Base-by-base conservation (phyloP, 148 eudicot species). In the Fagopyrum tataricum region DNA sequence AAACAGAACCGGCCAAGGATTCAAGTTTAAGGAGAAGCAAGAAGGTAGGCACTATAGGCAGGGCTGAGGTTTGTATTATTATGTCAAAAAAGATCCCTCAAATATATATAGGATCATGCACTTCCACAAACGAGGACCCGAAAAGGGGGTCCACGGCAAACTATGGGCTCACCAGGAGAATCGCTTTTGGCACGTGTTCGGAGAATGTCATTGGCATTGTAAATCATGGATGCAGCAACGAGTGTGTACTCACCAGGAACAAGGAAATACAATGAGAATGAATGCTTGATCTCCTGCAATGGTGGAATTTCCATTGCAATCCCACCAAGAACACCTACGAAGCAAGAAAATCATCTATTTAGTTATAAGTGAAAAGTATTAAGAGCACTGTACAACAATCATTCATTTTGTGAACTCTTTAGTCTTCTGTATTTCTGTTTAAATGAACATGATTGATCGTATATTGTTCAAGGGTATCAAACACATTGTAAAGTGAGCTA, bases 221-320 rank as follows among this genome's bases (percentile, higher is more conserved):
- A 83, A 74, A 95, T 95, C 70, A 88, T 80, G 23, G 99, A 89
- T 72, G 93, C 96, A 72, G 99, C 97, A 70, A 90, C 84, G 74
- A 95, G 82, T 7, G 97, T 88, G 89, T 95, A 95, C 80, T 95
- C 97, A 10, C 99, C 97, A 4, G 97, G 99, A 51, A 95, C 91
- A 59, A 89, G 82, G 84, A 92, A 95, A 79, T 92, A 95, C 67
- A 95, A 81, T 52, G 96, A 87, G 77, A 88, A 95, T 2, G 78
- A 76, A 79, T 95, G 99, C 85, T 82, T 95, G 44, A 86, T 82
- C 81, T 95, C 97, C 82, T 86, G 74, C 44, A 95, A 93, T 0
- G 96, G 99, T 37, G 99, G 99, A 74, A 92, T 92, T 77, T 90
- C 97, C 90, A 88, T 75, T 24, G 79, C 78, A 69, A 90, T 85